Evolutionary conservation across 2,329 filamentous ascomycete genomes (phyloP).

Genomic region (Penicillium sp.): DNA sequence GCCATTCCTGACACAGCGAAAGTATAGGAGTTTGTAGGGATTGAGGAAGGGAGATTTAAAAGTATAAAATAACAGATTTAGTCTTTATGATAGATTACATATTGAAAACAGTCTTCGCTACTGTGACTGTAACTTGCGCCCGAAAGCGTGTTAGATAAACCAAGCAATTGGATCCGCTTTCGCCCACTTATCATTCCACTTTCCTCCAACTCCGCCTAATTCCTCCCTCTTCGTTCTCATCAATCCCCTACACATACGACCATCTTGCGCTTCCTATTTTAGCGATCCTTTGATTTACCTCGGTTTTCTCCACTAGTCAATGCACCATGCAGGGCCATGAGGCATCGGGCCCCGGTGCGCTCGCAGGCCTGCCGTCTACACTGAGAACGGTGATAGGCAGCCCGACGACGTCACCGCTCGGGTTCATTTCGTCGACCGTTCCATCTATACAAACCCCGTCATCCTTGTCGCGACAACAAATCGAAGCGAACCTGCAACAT

Average conservation of each 20-base stretch:
- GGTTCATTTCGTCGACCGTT: conserved; percentile 11
- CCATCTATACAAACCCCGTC: conserved; percentile 13
- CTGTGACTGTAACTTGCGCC: neutral
- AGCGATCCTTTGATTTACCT: neutral
- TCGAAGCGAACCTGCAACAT: conserved; percentile 42
- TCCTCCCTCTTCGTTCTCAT: conserved; percentile 1
- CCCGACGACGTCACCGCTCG: conserved; percentile 29
- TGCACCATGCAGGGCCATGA: conserved; percentile 43
- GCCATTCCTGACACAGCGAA: neutral
- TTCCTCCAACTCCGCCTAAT: conserved; percentile 3
- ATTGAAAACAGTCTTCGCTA: neutral
- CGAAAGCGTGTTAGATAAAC: conserved; percentile 31
- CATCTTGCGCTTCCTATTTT: neutral
- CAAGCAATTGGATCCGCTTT: conserved; percentile 6
- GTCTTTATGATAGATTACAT: neutral
- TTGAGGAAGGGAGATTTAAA: neutral
- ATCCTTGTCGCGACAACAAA: conserved; percentile 19
- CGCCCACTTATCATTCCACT: conserved; percentile 16
- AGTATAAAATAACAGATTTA: neutral
- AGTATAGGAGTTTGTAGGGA: neutral
- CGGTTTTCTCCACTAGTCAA: conserved; percentile 20
- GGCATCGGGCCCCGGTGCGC: conserved; percentile 38
- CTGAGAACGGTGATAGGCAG: conserved; percentile 33
- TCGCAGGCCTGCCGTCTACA: conserved; percentile 36
- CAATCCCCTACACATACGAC: neutral